Percentiles rank a stretch among this genome's conserved stretches.
These are phyloP conservation scores for Cylindrodendrum hubeiense DNA, from an alignment of 2,329 filamentous ascomycete species.

Conservation along the genomic window DNA sequence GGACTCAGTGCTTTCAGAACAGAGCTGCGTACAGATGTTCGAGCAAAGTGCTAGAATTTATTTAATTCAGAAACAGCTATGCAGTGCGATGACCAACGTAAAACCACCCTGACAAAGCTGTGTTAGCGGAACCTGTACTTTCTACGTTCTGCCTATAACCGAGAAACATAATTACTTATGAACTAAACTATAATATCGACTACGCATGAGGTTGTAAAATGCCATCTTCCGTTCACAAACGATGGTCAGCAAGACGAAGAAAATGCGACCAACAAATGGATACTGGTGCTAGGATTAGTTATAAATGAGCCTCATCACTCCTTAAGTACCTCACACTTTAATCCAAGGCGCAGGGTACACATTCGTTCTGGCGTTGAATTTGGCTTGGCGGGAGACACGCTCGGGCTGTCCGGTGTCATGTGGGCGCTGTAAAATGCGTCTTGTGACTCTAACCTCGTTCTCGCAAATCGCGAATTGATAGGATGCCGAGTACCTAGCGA, in stretches of 20 bases:
- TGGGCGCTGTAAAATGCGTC: slow-evolving; percentile 15
- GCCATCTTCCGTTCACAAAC: no score
- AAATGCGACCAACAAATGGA: not conserved
- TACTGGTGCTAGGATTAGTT: not conserved
- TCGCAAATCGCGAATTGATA: not conserved
- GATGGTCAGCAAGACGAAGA: not conserved
- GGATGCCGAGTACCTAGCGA: not conserved
- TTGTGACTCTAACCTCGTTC: slow-evolving; percentile 12
- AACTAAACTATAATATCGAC: no score
- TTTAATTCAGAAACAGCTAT: no score
- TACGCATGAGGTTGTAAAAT: no score
- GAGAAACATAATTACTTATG: no score
- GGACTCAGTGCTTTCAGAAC: no score
- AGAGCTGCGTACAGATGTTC: no score
- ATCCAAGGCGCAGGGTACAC: not conserved
- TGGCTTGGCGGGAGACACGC: not conserved
- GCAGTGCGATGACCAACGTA: no score
- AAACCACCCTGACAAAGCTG: no score
- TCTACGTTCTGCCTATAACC: no score
- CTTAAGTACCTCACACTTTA: not conserved
- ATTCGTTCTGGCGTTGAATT: not conserved
- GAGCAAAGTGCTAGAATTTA: no score
- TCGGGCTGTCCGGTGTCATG: slow-evolving; percentile 23
- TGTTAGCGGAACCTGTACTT: no score
- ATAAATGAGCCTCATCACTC: slow-evolving; percentile 10